Evolutionary conservation across 2,329 filamentous ascomycete species (phyloP).

Genomic region (Aspergillus vadensis): DNA sequence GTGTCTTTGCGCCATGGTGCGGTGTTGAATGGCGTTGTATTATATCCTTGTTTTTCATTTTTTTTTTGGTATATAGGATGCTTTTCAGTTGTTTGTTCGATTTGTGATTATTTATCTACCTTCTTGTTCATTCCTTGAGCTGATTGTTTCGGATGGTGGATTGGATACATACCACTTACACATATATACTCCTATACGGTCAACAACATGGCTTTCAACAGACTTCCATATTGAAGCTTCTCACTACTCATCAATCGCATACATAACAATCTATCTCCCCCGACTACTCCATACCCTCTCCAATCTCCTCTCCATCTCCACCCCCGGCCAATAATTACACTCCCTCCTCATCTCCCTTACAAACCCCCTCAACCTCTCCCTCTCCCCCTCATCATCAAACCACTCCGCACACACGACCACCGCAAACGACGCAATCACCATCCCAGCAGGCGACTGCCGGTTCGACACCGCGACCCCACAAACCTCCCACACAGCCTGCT

Average conservation of each 20-base stretch:
- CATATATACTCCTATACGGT: background rate
- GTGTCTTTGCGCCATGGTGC: background rate
- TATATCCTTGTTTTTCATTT: background rate
- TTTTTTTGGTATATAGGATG: background rate
- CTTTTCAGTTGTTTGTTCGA: background rate
- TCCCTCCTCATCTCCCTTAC: background rate
- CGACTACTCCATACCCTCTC: background rate
- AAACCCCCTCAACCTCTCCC: background rate
- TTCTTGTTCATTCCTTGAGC: background rate
- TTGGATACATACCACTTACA: background rate
- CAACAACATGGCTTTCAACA: background rate
- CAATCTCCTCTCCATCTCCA: background rate
- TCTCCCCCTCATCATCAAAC: background rate
- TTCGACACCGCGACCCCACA: slow-evolving; percentile 27
- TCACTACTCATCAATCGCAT: background rate
- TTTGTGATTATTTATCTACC: background rate
- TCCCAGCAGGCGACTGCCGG: slow-evolving; percentile 19
- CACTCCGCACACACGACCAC: background rate
- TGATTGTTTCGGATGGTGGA: background rate
- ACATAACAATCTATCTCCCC: background rate
- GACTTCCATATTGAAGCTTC: background rate
- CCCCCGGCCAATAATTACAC: background rate
- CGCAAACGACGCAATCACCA: slow-evolving; percentile 11
- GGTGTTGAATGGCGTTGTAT: slow-evolving; percentile 5
- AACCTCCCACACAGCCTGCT: slow-evolving; percentile 19